Evolutionary conservation across 2,329 filamentous ascomycete species (phyloP).

Genomic region (Aureobasidium zeae): DNA sequence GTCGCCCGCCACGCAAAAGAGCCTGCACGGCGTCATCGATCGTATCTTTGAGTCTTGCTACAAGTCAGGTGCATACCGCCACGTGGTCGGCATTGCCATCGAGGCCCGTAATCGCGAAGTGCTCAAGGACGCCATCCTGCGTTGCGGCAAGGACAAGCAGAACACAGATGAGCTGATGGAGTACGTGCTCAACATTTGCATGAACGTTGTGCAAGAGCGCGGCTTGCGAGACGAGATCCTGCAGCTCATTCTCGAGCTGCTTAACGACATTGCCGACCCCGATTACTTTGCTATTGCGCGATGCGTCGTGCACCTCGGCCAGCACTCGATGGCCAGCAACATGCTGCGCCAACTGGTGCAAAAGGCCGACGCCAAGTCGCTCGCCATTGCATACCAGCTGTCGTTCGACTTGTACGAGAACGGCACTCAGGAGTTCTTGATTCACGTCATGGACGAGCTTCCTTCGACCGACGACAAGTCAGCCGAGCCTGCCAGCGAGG

Average conservation of each 20-base stretch:
- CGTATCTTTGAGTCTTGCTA: conserved; percentile 88
- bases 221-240: conserved; percentile 76
- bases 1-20: conserved; percentile 64
- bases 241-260: conserved; percentile 83
- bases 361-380: conserved; percentile 66
- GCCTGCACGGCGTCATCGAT: conserved; percentile 75
- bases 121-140: conserved; percentile 74
- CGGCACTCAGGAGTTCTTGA: conserved; percentile 91
- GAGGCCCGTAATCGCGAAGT: conserved; percentile 89
- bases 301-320: conserved; percentile 91
- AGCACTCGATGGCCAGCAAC: conserved; percentile 78
- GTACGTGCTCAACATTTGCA: conserved; percentile 89
- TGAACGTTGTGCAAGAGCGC: conserved; percentile 94
- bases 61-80: conserved; percentile 74
- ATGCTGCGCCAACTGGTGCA: conserved; percentile 76
- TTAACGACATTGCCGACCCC: conserved; percentile 83
- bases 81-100: conserved; percentile 93
- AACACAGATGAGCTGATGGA: conserved; percentile 88
- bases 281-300: conserved; percentile 98
- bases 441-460: conserved; percentile 75
- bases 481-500: conserved; percentile 31
- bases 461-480: conserved; percentile 48
- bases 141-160: conserved; percentile 80
- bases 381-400: conserved; percentile 89
- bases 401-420: conserved; percentile 98